phyloP scores from a whole-genome alignment of 2,329 filamentous ascomycete genomes.

The Cercospora canescens region DNA sequence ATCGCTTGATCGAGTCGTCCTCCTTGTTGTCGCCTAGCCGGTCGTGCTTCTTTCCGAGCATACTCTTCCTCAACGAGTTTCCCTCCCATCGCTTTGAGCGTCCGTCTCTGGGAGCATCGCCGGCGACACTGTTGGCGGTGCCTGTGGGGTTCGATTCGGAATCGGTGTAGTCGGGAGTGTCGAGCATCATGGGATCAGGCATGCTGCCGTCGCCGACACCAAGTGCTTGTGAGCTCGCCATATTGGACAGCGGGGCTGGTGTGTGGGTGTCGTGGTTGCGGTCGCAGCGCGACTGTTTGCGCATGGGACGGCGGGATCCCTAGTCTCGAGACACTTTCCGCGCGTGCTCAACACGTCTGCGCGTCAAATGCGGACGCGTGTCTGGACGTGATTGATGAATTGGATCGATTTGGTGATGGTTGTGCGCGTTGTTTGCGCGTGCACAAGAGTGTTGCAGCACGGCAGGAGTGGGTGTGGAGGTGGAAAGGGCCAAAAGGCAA shows the following conservation, averaged over 20 bases:
- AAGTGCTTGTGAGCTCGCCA: slow-evolving; percentile 26
- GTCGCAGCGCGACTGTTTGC: slow-evolving; percentile 16
- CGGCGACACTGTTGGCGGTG: slow-evolving; percentile 79
- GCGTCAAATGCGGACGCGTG: neutral
- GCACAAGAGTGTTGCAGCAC: neutral
- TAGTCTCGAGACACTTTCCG: slow-evolving; percentile 7
- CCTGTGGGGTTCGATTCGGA: slow-evolving; percentile 67
- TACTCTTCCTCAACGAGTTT: slow-evolving; percentile 84
- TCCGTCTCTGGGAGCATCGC: slow-evolving; percentile 71
- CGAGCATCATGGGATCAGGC: slow-evolving; percentile 44
- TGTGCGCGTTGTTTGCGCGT: slow-evolving; percentile 11
- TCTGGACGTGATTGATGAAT: slow-evolving; percentile 5
- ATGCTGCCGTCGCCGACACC: slow-evolving; percentile 35
- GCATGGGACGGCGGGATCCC: slow-evolving; percentile 11
- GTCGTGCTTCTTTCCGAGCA: slow-evolving; percentile 94
- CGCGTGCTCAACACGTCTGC: slow-evolving; percentile 13
- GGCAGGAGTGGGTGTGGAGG: neutral
- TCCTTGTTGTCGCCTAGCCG: slow-evolving; percentile 92
- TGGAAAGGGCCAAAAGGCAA: neutral
- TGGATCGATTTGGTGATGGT: slow-evolving; percentile 5
- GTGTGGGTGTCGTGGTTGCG: neutral
- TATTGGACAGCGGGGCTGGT: slow-evolving; percentile 15
- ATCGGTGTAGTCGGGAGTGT: slow-evolving; percentile 66
- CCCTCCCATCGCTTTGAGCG: slow-evolving; percentile 84
- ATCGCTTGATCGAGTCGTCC: slow-evolving; percentile 91